Percentiles rank a stretch among this genome's conserved stretches.
Evolutionary conservation across 2,329 filamentous ascomycete genomes (phyloP).

Genomic region (Dactylonectria macrodidyma): DNA sequence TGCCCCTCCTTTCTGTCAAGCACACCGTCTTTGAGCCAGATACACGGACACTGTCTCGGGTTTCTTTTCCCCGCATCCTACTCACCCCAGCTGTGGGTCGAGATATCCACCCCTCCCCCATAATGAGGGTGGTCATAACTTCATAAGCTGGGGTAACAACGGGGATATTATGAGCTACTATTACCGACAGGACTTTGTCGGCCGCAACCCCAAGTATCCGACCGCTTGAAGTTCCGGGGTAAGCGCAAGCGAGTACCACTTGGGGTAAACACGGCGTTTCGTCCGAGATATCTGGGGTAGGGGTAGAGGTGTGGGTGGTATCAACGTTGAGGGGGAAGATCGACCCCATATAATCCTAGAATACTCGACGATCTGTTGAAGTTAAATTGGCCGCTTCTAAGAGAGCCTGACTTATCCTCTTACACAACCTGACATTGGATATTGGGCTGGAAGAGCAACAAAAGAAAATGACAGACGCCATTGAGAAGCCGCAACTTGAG

Average conservation of each 20-base stretch:
- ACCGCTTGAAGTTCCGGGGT: slow-evolving; percentile 2
- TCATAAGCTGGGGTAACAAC: slow-evolving; percentile 22
- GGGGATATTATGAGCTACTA: neutral
- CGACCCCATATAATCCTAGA: slow-evolving; percentile 8
- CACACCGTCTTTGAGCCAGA: neutral
- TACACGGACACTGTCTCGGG: neutral
- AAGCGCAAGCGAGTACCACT: neutral
- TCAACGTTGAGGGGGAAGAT: neutral
- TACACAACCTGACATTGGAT: too few relatives aligned
- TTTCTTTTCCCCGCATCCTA: slow-evolving; percentile 18
- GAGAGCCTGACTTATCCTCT: neutral
- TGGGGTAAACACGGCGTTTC: slow-evolving; percentile 16
- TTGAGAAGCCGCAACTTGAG: slow-evolving; percentile 16
- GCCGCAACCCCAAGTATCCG: slow-evolving; percentile 13
- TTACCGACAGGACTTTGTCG: slow-evolving; percentile 13
- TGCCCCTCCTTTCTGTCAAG: neutral
- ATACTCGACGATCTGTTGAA: neutral
- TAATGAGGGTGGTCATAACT: neutral
- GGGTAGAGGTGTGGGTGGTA: neutral
- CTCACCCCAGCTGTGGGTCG: slow-evolving; percentile 12
- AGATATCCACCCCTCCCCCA: neutral
- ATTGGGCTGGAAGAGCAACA: neutral
- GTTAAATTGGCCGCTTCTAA: neutral
- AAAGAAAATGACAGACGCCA: slow-evolving; percentile 12
- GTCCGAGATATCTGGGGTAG: slow-evolving; percentile 19